These are phyloP conservation scores for Yamadazyma dushanensis DNA, from an alignment of 1,139 yeast species.

Conservation along the genomic window DNA sequence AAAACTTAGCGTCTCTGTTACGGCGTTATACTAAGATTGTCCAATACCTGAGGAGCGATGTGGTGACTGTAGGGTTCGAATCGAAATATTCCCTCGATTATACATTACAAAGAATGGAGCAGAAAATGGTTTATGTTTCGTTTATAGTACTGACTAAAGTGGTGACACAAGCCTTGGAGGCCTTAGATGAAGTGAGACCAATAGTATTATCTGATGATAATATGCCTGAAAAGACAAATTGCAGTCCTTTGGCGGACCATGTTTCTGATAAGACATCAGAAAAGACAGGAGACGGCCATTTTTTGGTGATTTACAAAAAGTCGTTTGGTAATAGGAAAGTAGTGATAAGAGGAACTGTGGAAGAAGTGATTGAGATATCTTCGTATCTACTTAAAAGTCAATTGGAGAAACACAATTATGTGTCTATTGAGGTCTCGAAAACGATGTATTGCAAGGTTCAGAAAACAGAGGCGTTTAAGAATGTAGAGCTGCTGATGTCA, in stretches of 20 bases:
- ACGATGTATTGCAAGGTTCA: slow-evolving; percentile 1
- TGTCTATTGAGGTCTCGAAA: slow-evolving; percentile 12
- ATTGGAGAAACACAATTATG: slow-evolving; percentile 8
- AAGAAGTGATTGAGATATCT: slow-evolving; percentile 8
- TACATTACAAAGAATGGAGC: slow-evolving; percentile 1
- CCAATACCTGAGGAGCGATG: too few relatives aligned
- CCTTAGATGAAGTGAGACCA: slow-evolving; percentile 1
- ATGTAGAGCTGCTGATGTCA: slow-evolving; percentile 6
- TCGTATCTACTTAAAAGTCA: slow-evolving; percentile 9
- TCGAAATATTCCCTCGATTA: background rate
- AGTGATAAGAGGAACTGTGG: slow-evolving; percentile 4
- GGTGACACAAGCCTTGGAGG: slow-evolving; percentile 1
- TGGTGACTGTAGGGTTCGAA: slow-evolving; percentile 1
- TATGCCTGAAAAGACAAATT: background rate
- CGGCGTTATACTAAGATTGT: too few relatives aligned
- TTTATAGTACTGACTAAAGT: slow-evolving; percentile 1
- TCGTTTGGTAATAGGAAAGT: slow-evolving; percentile 9
- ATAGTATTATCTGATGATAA: background rate
- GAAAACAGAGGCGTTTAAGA: slow-evolving; percentile 3
- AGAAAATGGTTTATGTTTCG: background rate
- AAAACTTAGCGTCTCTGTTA: too few relatives aligned
- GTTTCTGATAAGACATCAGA: background rate
- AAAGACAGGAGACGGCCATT: background rate
- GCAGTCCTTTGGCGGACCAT: background rate
- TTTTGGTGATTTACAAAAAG: slow-evolving; percentile 3